Evolutionary conservation across 805 yeast genomes (phyloP), one percentile per base, ranked within the genome.

Genomic region (Debaryomyces castellii): DNA sequence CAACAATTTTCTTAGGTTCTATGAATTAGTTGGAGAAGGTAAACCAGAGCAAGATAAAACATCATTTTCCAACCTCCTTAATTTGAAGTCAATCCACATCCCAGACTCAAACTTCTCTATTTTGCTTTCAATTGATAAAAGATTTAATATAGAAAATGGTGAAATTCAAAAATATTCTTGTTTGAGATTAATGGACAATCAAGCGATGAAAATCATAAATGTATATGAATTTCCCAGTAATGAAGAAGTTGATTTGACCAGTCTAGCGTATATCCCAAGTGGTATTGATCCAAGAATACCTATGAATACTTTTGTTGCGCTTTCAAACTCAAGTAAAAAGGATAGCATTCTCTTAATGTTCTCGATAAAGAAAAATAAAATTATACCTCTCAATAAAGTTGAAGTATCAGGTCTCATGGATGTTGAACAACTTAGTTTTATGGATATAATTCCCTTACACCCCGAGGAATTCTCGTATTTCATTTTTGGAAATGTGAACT

Each of bases 401-500:
- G 50, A 48, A 11, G 28, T 52, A 12, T 24, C 16, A 23, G 61
- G 59, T 7, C 35, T 54, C 2, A 11, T 35, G 10, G 52, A 48
- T 39, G 10, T 43, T 3, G 39, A 50, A 1, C 37, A 44, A 21
- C 24, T 54, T 5, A 33, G 49, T 9, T 27, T 47, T 16, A 53
- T 55, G 28, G 49, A 55, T 2, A 58, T 60, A 7, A 37, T 37
- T 3, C 39, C 53, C 8, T 37, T 49, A 7, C 53, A 54, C 39
- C 34, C 27, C 5, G 51, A 49, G 8, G 44, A 48, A 2, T 41
- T 42, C 12, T 34, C 37, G 8, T 57, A 51, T 40, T 37, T 56
- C 20, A 30, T 60, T 5, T 43, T 51, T n/a, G 66, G 65, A 4
- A 49, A 47, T 14, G 23, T 54, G 3, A 51, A 51, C 23, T 49